These are phyloP conservation scores for Schizosaccharomyces osmophilus DNA, from an alignment of 805 yeast genomes.

Conservation along the genomic window DNA sequence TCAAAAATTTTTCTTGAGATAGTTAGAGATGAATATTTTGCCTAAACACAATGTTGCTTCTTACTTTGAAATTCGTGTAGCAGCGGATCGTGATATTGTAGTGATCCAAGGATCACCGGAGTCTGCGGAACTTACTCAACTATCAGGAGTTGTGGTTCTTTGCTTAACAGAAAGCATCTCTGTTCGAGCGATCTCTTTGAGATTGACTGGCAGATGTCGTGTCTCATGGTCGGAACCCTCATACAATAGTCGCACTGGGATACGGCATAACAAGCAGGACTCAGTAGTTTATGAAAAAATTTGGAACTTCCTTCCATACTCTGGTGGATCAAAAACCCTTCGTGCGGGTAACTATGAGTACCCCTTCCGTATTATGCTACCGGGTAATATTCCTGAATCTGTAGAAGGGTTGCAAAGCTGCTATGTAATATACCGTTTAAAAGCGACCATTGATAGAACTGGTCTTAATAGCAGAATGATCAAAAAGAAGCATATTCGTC, in stretches of 20 bases:
- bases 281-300: slow-evolving; percentile 46
- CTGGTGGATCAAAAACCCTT: not conserved
- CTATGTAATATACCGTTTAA: slow-evolving; percentile 42
- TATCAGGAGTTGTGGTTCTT: slow-evolving; percentile 57
- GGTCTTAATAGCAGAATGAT: slow-evolving; percentile 41
- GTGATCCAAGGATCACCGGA: not conserved
- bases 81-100: not conserved
- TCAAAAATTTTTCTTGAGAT: not conserved
- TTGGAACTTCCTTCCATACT: slow-evolving; percentile 36
- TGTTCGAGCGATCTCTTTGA: slow-evolving; percentile 37
- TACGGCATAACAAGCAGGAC: slow-evolving; percentile 20
- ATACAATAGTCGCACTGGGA: slow-evolving; percentile 9
- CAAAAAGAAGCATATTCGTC: slow-evolving; percentile 48
- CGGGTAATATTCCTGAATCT: slow-evolving; percentile 65
- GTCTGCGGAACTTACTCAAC: slow-evolving; percentile 23
- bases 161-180: slow-evolving; percentile 52
- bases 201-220: slow-evolving; percentile 41
- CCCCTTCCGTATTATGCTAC: slow-evolving; percentile 65
- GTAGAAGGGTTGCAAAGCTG: slow-evolving; percentile 77
- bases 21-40: not conserved
- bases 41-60: not conserved
- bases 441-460: slow-evolving; percentile 64
- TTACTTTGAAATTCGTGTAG: not conserved
- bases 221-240: slow-evolving; percentile 18
- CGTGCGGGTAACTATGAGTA: slow-evolving; percentile 63